phyloP scores from a whole-genome alignment of 2,329 filamentous ascomycete species.

The Epichloe uncinata region DNA sequence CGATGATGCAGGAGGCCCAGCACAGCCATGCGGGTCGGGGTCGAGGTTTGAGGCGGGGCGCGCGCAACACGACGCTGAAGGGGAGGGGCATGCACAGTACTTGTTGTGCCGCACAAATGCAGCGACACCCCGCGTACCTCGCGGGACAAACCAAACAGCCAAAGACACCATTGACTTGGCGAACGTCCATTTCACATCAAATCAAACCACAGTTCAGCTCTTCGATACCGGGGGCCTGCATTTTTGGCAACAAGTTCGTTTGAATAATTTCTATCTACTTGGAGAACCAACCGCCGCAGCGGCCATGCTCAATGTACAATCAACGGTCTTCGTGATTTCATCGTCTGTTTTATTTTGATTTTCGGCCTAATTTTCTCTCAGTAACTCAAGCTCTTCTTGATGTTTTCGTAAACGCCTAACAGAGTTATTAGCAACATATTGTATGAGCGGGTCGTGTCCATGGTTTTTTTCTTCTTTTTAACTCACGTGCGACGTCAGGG shows the following conservation, averaged over 20 bases:
- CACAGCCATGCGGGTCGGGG: not conserved
- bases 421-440: not conserved
- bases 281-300: not conserved
- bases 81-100: not conserved
- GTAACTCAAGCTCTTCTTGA: slow-evolving; percentile 54
- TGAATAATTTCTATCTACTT: not conserved
- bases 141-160: not conserved
- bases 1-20: not conserved
- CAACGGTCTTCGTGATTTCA: not conserved
- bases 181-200: not conserved
- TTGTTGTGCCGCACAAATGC: not conserved
- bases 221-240: too few species aligned
- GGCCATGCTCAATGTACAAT: slow-evolving; percentile 3
- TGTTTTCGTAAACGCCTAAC: slow-evolving; percentile 58
- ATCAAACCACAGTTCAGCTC: too few species aligned
- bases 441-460: not conserved
- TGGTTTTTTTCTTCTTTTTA: not conserved
- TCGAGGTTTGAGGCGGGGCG: slow-evolving; percentile 12
- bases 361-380: slow-evolving; percentile 17
- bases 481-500: slow-evolving; percentile 78
- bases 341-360: not conserved
- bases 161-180: not conserved
- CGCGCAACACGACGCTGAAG: slow-evolving; percentile 4
- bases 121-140: not conserved
- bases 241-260: not conserved